Evolutionary conservation across 2,329 filamentous ascomycete species (phyloP).

Genomic region (Pyrenochaeta sp.): DNA sequence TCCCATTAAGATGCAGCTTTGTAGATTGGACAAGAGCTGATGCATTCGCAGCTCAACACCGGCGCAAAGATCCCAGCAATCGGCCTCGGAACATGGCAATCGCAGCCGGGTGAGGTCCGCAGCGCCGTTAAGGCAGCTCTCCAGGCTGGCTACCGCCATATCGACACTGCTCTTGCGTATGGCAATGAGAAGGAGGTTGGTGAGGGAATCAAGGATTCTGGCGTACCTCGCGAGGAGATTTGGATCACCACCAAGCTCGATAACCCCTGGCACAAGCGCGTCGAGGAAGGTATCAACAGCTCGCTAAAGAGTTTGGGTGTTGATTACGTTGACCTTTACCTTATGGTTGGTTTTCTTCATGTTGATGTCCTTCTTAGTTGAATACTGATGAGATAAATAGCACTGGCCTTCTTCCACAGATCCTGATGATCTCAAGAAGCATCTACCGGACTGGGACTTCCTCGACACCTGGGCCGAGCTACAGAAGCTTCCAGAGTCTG

Average conservation of each 20-base stretch:
- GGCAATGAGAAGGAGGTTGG: conserved; percentile 81
- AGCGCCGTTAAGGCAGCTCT: conserved; percentile 76
- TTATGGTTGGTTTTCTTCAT: conserved; percentile 58
- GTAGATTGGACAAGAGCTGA: conserved; percentile 5
- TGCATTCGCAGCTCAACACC: conserved; percentile 48
- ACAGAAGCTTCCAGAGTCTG: conserved; percentile 72
- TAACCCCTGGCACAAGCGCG: conserved; percentile 75
- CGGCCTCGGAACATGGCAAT: conserved; percentile 83
- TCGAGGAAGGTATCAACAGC: conserved; percentile 66
- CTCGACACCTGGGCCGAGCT: conserved; percentile 79
- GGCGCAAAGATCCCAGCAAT: conserved; percentile 81
- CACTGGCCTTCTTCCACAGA: conserved; percentile 72
- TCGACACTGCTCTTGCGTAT: conserved; percentile 80
- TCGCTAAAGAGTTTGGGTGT: conserved; percentile 70
- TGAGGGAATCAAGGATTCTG: conserved; percentile 72
- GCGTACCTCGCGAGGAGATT: conserved; percentile 71
- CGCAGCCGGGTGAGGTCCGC: conserved; percentile 72
- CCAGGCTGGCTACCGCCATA: conserved; percentile 74
- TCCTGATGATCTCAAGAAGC: conserved; percentile 70
- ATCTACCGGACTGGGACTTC: conserved; percentile 81
- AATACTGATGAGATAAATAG: conserved; percentile 21
- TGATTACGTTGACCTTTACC: conserved; percentile 74
- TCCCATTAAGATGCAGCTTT: no score
- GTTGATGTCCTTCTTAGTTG: neutral
- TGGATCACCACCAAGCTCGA: conserved; percentile 85